phyloP scores from a whole-genome alignment of 129 eudicot species.

The Calendula officinalis region DNA sequence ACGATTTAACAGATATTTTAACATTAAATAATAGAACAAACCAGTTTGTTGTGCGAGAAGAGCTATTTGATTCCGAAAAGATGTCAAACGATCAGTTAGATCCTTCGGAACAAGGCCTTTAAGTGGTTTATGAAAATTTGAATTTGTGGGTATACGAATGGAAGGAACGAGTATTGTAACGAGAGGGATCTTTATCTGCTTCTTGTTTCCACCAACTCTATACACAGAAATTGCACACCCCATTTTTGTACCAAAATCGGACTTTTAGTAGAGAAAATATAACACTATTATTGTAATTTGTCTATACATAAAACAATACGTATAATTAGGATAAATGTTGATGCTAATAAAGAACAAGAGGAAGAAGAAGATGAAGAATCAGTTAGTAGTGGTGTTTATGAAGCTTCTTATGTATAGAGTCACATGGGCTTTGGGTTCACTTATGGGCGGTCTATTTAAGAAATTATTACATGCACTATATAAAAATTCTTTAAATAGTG shows the following conservation, averaged over 20 bases:
- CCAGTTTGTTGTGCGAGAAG: slow-evolving; percentile 67
- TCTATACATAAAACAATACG: neutral
- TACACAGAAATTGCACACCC: slow-evolving; percentile 67
- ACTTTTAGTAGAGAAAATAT: neutral
- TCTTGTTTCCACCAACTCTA: slow-evolving; percentile 36
- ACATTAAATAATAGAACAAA: slow-evolving; percentile 12
- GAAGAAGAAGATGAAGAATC: slow-evolving; percentile 1
- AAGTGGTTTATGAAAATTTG: slow-evolving; percentile 49
- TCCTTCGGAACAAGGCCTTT: slow-evolving; percentile 65
- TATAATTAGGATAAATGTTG: neutral
- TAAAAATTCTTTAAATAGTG: too few species aligned
- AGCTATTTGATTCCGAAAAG: slow-evolving; percentile 62
- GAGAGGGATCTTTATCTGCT: slow-evolving; percentile 56
- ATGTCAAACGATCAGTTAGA: slow-evolving; percentile 47
- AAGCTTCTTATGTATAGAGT: slow-evolving; percentile 26
- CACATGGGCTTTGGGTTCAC: slow-evolving; percentile 18
- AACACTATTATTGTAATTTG: neutral
- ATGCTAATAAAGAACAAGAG: slow-evolving; percentile 8
- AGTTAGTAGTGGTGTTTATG: slow-evolving; percentile 1
- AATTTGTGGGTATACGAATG: slow-evolving; percentile 47
- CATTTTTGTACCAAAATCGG: slow-evolving; percentile 32
- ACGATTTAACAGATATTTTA: neutral
- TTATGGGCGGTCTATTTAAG: neutral
- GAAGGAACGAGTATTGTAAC: slow-evolving; percentile 64
- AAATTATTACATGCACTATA: too few species aligned